Evolutionary conservation across 805 yeast genomes (phyloP).

Genomic region (Spathaspora boniae): DNA sequence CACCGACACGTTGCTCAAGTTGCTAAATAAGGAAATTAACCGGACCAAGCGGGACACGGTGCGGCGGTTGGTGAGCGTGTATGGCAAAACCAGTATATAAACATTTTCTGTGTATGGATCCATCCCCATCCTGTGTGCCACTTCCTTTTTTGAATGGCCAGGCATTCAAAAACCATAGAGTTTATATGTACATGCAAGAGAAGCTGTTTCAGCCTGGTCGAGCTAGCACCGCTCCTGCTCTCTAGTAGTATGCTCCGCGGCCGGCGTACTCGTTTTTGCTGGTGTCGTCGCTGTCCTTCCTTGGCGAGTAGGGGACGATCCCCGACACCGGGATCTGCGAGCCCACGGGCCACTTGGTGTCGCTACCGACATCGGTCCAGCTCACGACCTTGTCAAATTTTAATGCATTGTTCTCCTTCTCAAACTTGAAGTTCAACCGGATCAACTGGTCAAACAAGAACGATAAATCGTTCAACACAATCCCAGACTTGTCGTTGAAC

Average conservation of each 20-base stretch:
- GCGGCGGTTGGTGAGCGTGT: constrained; percentile 37
- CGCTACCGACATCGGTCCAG: constrained; percentile 33
- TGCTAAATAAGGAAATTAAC: constrained; percentile 57
- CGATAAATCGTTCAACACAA: constrained; percentile 33
- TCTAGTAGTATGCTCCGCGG: constrained; percentile 11
- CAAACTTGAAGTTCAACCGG: constrained; percentile 36
- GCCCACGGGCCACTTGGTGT: constrained; percentile 44
- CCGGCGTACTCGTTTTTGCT: constrained; percentile 6
- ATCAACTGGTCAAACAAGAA: constrained; percentile 41
- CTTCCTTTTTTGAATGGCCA: no score
- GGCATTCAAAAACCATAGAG: no score
- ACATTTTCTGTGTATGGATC: no score
- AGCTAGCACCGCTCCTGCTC: not conserved
- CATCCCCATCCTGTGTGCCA: no score
- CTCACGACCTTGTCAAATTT: constrained; percentile 32
- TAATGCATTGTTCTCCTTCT: constrained; percentile 41
- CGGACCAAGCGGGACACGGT: constrained; percentile 62
- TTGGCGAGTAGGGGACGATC: constrained; percentile 24
- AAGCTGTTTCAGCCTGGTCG: no score
- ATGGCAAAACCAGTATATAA: no score
- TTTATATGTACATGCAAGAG: no score
- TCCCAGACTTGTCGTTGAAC: constrained; percentile 31
- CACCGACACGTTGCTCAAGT: constrained; percentile 52
- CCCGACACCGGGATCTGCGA: constrained; percentile 30
- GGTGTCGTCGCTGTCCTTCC: not conserved